Base-by-base conservation (phyloP, 2,329 filamentous ascomycete species). In the Sarocladiaceae sp. region DNA sequence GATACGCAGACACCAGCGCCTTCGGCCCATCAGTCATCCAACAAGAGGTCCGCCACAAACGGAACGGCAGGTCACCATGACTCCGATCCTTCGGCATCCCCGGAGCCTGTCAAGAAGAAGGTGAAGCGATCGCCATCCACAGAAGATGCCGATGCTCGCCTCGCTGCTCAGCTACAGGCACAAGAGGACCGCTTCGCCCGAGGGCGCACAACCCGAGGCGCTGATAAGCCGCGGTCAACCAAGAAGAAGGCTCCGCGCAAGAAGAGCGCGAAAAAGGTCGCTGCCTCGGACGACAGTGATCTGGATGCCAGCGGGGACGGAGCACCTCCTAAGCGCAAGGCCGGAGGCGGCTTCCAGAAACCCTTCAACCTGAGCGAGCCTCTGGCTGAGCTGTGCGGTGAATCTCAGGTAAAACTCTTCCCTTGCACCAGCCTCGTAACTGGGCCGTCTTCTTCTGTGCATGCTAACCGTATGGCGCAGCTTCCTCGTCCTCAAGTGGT, bases 401-500 rank as follows among this genome's bases (percentile, higher is more conserved):
- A 86, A 58, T 69, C 77, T 12, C 78, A 77, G 65, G 82, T 84
- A 67, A 51, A 74, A 18, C 15, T n/a, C n/a, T n/a, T n/a, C n/a
- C 65, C 32, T 23, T 21, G 15, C 5, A 13, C 20, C 3, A 20
- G 40, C 31, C 18, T 27, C 5, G n/a, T 26, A 15, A 35, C 33
- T 6, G n/a, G 16, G 31, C 31, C 13, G n/a, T n/a, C 6, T 33
- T 7, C 6, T 19, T 37, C 21, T 18, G 9, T 11, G 32, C 32
- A 33, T 33, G 26, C 26, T 29, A 13, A 29, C 26, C 26, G 13
- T 13, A 29, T 23, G n/a, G 13, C 26, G 39, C 58, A 95, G 82
- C 78, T 98, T 18, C 95, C 93, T 13, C 85, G 93, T 32, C 91
- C 93, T 0, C 89, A 97, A 63, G 91, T 91, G 0, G 93, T 98